These are phyloP conservation scores for Rutidosis leptorrhynchoides DNA, from an alignment of 129 eudicot species.

Conservation along the genomic window DNA sequence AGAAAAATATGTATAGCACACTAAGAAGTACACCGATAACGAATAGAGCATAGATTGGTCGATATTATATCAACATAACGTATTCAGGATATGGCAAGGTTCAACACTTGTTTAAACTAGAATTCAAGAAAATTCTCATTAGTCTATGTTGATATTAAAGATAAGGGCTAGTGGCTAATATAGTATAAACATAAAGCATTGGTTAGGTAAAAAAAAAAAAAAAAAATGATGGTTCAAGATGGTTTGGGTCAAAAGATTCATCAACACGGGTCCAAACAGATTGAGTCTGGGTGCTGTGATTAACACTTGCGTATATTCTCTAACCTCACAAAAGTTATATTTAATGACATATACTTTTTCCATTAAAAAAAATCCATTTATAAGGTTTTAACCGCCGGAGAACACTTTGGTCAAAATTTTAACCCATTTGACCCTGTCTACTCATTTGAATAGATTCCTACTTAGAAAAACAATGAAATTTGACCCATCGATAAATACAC, in stretches of 20 bases:
- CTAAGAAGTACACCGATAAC: background rate
- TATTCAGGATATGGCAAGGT: background rate
- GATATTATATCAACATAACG: background rate
- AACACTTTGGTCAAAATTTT: background rate
- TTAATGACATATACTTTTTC: background rate
- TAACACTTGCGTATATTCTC: background rate
- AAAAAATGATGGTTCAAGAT: no score
- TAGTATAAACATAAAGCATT: conserved; percentile 5
- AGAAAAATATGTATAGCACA: background rate
- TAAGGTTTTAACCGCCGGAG: background rate
- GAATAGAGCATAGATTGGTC: background rate
- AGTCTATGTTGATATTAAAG: background rate
- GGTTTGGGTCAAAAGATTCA: no score
- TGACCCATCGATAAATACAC: background rate
- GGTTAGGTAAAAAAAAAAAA: no score
- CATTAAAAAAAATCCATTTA: background rate
- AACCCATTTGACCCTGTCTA: background rate
- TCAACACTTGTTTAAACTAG: conserved; percentile 2
- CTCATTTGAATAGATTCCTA: background rate
- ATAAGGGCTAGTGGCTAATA: background rate
- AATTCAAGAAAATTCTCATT: conserved; percentile 7
- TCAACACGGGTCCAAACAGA: no score
- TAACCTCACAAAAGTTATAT: background rate
- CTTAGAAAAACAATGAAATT: background rate
- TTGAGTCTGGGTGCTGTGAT: background rate